These are phyloP conservation scores for Earliella scabrosa DNA, from an alignment of 1,284 basidiomycete genomes.

Conservation along the genomic window DNA sequence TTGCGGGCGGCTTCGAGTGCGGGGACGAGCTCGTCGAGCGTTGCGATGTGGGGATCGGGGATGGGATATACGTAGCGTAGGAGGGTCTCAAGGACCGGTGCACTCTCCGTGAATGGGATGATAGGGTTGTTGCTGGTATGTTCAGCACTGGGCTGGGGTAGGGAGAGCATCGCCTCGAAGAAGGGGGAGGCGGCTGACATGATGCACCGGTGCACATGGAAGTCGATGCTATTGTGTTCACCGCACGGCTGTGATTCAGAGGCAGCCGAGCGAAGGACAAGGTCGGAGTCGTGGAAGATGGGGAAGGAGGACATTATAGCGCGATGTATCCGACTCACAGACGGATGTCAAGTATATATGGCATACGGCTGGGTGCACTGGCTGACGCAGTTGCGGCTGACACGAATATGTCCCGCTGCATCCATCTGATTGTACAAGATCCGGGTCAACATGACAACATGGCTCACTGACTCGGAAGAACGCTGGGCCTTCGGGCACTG, in stretches of 20 bases:
- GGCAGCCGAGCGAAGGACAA: constrained; percentile 51
- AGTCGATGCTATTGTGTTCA: constrained; percentile 41
- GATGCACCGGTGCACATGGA: constrained; percentile 65
- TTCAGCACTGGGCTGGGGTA: constrained; percentile 51
- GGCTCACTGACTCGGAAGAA: too few relatives aligned
- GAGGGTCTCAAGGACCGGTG: constrained; percentile 48
- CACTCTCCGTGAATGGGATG: constrained; percentile 59
- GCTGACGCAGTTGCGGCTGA: too few relatives aligned
- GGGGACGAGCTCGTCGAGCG: constrained; percentile 54
- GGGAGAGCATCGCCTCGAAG: constrained; percentile 68
- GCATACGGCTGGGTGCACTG: background rate
- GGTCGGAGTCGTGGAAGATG: constrained; percentile 54
- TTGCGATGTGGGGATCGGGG: constrained; percentile 33
- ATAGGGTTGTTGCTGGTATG: constrained; percentile 38
- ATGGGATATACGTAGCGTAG: constrained; percentile 55
- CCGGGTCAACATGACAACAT: too few relatives aligned
- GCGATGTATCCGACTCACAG: background rate
- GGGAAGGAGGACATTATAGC: constrained; percentile 36
- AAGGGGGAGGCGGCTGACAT: constrained; percentile 67
- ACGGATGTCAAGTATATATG: background rate
- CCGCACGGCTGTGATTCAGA: background rate
- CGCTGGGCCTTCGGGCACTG: background rate
- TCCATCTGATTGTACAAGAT: too few relatives aligned
- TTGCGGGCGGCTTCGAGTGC: constrained; percentile 63
- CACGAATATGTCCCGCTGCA: too few relatives aligned